These are phyloP conservation scores for Agarophyton chilense DNA, from an alignment of 23 red algal genomes.

Conservation along the genomic window DNA sequence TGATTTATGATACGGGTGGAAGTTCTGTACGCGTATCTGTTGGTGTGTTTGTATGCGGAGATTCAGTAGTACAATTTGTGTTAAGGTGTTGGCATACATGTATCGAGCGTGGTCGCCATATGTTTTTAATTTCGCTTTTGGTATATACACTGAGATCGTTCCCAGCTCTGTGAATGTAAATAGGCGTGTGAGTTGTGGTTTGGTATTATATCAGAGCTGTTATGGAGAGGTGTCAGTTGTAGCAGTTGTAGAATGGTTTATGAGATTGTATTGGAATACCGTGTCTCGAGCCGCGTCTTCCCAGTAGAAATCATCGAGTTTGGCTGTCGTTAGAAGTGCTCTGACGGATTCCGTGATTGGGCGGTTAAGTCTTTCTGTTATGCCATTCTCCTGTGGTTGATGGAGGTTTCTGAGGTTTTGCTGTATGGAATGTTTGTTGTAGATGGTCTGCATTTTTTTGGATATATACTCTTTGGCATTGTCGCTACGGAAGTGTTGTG, in stretches of 20 bases:
- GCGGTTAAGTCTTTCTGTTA: conserved; percentile 5
- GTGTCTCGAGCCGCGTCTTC: not conserved
- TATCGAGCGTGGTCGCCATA: not conserved
- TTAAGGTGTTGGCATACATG: not conserved
- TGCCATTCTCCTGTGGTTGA: conserved; percentile 7
- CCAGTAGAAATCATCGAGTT: not conserved
- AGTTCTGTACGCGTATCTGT: not conserved
- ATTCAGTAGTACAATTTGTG: not conserved
- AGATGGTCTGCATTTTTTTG: not conserved
- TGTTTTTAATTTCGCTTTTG: not conserved
- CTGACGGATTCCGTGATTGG: not conserved
- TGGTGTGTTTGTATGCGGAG: not conserved
- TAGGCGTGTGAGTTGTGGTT: not conserved
- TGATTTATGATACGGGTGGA: not conserved
- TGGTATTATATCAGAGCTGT: not conserved
- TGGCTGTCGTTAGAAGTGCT: not conserved
- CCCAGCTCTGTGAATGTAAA: not conserved
- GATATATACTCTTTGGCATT: conserved; percentile 15
- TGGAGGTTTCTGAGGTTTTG: not conserved
- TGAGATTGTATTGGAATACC: not conserved
- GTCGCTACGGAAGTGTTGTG: not conserved
- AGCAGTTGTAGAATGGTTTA: not conserved
- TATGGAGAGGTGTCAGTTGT: not conserved
- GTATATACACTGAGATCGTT: not conserved
- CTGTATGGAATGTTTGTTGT: too few relatives aligned